These are phyloP conservation scores for Phytopythium oedochilum DNA, from an alignment of 352 stramenopile species.

Conservation along the genomic window DNA sequence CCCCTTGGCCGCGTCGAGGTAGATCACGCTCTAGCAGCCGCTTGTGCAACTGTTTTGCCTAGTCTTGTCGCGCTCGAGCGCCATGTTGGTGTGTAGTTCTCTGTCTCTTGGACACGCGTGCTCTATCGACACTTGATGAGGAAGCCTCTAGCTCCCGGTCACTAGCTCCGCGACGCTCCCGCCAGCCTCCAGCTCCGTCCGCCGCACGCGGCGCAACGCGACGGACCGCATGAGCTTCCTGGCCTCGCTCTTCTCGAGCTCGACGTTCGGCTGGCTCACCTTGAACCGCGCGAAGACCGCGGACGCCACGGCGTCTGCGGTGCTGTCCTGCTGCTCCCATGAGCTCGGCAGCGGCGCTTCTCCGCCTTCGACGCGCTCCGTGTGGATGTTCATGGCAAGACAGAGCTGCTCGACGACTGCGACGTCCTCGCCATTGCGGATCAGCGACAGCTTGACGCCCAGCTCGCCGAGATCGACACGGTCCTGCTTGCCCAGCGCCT, in stretches of 20 bases:
- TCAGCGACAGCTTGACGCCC: constrained; percentile 22
- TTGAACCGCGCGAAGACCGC: constrained; percentile 34
- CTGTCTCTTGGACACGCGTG: no score
- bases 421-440: constrained; percentile 8
- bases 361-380: constrained; percentile 7
- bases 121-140: no score
- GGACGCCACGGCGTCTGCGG: neutral
- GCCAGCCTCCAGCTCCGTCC: neutral
- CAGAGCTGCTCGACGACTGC: constrained; percentile 29
- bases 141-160: neutral
- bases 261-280: constrained; percentile 13
- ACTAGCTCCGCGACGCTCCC: constrained; percentile 10
- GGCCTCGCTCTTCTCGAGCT: constrained; percentile 13
- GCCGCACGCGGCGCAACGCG: constrained; percentile 2
- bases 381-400: constrained; percentile 38
- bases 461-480: constrained; percentile 40
- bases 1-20: no score
- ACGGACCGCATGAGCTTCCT: constrained; percentile 16
- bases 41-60: no score
- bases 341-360: neutral
- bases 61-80: no score
- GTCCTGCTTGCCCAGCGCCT: constrained; percentile 56
- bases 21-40: no score
- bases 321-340: constrained; percentile 14
- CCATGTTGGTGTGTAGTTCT: no score